Conservation (phyloP, 2,329 filamentous ascomycete species). For the Colletotrichum sp. region DNA sequence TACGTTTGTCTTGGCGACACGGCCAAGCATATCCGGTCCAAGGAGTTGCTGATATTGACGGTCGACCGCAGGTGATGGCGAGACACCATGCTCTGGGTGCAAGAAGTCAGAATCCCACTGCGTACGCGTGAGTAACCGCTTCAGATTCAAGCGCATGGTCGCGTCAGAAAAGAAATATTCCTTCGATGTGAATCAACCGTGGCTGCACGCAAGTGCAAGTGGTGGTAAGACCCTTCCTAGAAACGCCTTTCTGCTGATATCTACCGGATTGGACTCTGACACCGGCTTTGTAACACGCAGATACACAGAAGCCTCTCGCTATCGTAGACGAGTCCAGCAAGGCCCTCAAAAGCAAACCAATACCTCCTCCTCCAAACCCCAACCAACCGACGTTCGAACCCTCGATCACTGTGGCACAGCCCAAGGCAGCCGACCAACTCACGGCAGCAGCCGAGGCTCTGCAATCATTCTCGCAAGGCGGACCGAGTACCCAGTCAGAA, state of each 20-base stretch:
- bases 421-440: background rate
- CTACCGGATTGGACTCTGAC: background rate
- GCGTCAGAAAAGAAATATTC: background rate
- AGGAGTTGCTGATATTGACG: background rate
- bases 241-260: background rate
- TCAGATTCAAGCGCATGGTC: conserved; percentile 2
- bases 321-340: background rate
- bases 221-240: background rate
- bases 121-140: background rate
- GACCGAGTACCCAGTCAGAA: background rate
- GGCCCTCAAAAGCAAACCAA: background rate
- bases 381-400: background rate
- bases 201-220: background rate
- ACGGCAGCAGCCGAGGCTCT: background rate
- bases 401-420: background rate
- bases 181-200: background rate
- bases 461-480: background rate
- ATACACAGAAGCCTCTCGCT: background rate
- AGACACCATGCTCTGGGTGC: background rate
- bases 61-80: background rate
- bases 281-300: accelerated
- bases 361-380: background rate
- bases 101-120: background rate
- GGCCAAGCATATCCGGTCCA: too few species aligned
- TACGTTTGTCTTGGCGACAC: background rate